Percentiles rank a stretch among this genome's conserved stretches.
Conservation (phyloP, 768 basidiomycete genomes). For the Auricularia sp. region DNA sequence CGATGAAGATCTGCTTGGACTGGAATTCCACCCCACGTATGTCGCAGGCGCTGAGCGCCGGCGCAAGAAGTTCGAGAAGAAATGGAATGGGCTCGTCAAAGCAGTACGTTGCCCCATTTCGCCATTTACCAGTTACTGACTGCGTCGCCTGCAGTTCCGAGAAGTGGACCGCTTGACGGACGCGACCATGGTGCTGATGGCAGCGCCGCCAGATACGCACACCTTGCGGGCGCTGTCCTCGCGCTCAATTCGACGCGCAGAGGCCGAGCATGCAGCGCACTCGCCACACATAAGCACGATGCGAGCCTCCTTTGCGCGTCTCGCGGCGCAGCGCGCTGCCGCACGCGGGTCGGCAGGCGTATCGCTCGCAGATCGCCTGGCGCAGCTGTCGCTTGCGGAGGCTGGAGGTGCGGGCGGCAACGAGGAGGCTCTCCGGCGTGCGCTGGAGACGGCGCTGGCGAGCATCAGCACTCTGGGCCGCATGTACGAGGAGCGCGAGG, state of each 20-base stretch:
- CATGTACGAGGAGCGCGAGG: conserved; percentile 61
- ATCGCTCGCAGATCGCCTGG: no score
- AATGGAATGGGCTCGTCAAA: conserved; percentile 65
- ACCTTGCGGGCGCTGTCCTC: conserved; percentile 30
- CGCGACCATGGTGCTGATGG: conserved; percentile 62
- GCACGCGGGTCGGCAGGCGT: not conserved
- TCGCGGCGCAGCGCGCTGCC: not conserved
- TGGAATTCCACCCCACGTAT: conserved; percentile 68
- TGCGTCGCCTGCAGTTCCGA: conserved; percentile 45
- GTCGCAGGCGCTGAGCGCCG: conserved; percentile 57
- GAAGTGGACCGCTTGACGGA: conserved; percentile 72
- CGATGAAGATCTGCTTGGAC: conserved; percentile 37
- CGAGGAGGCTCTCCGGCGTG: no score
- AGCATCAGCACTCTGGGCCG: no score
- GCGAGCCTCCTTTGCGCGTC: not conserved
- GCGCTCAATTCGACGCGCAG: conserved; percentile 14
- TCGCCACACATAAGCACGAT: conserved; percentile 16
- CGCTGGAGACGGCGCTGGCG: no score
- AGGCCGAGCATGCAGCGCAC: conserved; percentile 28
- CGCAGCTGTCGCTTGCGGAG: not conserved
- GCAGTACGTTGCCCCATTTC: conserved; percentile 36
- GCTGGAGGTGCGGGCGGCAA: conserved; percentile 24
- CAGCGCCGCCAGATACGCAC: conserved; percentile 62
- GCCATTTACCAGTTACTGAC: not conserved
- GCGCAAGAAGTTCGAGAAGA: conserved; percentile 59